phyloP scores from a whole-genome alignment of 169 alveolate species.

The Plasmodium chabaudi region DNA sequence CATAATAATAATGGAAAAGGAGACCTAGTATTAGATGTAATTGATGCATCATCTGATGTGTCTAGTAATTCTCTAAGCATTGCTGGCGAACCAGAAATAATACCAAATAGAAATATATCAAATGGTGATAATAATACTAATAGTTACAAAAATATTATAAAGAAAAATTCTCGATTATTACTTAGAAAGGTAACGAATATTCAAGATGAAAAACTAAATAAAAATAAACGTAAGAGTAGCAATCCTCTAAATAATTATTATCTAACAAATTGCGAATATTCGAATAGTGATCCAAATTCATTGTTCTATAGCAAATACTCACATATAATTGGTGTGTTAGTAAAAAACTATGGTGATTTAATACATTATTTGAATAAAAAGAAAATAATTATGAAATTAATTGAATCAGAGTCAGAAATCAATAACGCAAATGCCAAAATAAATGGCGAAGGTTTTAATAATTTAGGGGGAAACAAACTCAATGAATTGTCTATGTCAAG shows the following conservation, averaged over 20 bases:
- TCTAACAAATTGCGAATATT: conserved; percentile 38
- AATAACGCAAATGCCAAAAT: too few species aligned
- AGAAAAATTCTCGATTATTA: conserved; percentile 4
- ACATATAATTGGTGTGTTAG: conserved; percentile 17
- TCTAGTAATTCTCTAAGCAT: background rate
- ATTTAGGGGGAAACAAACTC: too few species aligned
- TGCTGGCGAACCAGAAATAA: background rate
- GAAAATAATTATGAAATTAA: conserved; percentile 7
- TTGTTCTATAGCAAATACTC: conserved; percentile 53
- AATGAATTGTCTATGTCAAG: too few species aligned
- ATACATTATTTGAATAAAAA: conserved; percentile 48
- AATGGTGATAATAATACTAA: background rate
- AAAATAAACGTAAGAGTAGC: conserved; percentile 3
- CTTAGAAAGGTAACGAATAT: conserved; percentile 19
- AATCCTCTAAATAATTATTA: conserved; percentile 11
- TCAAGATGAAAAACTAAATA: conserved; percentile 14
- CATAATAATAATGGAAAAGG: background rate
- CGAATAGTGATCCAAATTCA: conserved; percentile 24
- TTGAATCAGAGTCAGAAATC: background rate
- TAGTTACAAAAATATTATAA: background rate
- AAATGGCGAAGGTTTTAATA: too few species aligned
- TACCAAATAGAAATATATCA: background rate
- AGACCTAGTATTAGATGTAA: conserved; percentile 10
- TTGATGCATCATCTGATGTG: background rate
- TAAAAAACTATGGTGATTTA: conserved; percentile 55